Base-by-base conservation (phyloP, 495 filamentous ascomycete genomes). In the Penicillium longicatenatum region DNA sequence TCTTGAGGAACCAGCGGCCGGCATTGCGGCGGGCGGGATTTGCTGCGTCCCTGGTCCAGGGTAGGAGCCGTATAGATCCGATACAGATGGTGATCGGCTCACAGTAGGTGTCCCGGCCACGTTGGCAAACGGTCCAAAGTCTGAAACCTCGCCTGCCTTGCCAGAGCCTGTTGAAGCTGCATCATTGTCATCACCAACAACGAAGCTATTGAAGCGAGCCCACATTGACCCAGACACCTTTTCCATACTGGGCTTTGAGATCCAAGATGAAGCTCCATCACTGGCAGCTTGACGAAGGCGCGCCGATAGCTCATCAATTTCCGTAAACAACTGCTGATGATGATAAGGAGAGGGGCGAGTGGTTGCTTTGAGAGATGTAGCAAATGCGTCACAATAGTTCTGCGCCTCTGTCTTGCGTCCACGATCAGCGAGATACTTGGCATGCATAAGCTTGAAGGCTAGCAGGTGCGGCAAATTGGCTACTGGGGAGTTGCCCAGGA, bases 181-280 rank as follows among this genome's bases (percentile, higher is more conserved):
- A 57, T 88, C 86, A 49, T 84, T 84, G 24, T 98, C 93, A 51
- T 97, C 93, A 6, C 95, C 95, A 52, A 89, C 88, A 50, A 99
- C 90, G 63, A 98, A 98, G 57, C 89, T 96, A 67, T 89, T 97
- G 75, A 99, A 96, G 30, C 86, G 90, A 50, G 86, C 89, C 86
- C 89, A 93, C 70, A 97, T 84, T 16, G 87, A 88, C 45, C 85
- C 89, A 16, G 91, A 95, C 0, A 98, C 90, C 67, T 92, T 96
- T 68, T 94, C 92, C 82, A 97, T 93, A 72, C 86, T 97, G 12
- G 95, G 90, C 69, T 91, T 94, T 1, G 91, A 89, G 41, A 98
- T 92, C 91, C 92, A 97, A 4, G 85, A 85, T 10, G 78, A 82
- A 17, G 79, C 74, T 35, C 63, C 76, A 59, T 94, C 91, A 58